phyloP scores from a whole-genome alignment of 2,329 filamentous ascomycete genomes.

The Daldinia sp. region DNA sequence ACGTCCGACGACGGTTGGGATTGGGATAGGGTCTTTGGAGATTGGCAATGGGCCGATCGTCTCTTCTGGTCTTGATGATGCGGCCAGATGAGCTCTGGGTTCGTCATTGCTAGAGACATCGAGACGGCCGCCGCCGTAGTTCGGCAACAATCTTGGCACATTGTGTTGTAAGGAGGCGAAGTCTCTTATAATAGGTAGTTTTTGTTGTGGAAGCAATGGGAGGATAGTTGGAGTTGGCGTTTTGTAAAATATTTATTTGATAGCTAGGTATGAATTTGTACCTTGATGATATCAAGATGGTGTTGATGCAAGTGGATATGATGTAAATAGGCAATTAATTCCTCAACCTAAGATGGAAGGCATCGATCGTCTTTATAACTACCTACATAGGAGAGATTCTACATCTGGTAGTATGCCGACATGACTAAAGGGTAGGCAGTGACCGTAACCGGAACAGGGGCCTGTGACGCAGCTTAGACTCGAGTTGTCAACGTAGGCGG shows the following conservation, averaged over 20 bases:
- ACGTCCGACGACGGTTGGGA: neutral
- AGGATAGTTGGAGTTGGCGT: neutral
- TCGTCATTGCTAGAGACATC: conserved; percentile 37
- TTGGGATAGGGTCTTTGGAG: neutral
- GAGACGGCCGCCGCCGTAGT: conserved; percentile 30
- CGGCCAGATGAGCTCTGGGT: conserved; percentile 38
- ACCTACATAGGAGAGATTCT: too few species aligned
- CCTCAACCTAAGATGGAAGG: conserved; percentile 17
- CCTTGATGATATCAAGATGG: neutral
- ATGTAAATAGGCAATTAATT: too few species aligned
- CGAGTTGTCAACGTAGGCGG: neutral
- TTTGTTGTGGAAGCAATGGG: neutral
- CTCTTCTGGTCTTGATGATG: conserved; percentile 37
- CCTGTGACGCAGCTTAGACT: conserved; percentile 4
- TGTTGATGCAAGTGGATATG: neutral
- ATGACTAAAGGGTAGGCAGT: neutral
- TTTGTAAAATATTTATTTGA: neutral
- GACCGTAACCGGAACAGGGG: neutral
- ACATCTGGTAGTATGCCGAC: neutral
- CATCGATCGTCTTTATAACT: conserved; percentile 26
- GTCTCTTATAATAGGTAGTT: neutral
- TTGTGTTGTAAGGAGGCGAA: conserved; percentile 8
- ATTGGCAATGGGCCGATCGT: neutral
- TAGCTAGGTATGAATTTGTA: neutral
- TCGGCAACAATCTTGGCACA: conserved; percentile 28